phyloP scores from a whole-genome alignment of 495 filamentous ascomycete genomes.

The Cladorrhinum samala region DNA sequence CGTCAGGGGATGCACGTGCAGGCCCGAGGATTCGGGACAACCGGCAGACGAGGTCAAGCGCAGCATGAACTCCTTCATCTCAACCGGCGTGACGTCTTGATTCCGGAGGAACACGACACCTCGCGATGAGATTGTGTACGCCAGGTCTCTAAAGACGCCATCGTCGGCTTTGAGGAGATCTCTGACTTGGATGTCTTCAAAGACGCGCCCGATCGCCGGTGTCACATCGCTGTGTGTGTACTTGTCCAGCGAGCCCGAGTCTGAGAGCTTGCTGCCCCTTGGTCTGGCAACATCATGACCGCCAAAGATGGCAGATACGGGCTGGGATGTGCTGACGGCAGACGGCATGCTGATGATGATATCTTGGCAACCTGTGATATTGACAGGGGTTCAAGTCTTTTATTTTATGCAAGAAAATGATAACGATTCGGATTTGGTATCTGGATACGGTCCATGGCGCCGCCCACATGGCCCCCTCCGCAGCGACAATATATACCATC shows the following conservation, averaged over 20 bases:
- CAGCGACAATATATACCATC: neutral
- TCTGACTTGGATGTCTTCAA: slow-evolving; percentile 61
- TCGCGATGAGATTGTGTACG: slow-evolving; percentile 54
- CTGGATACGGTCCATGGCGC: too few species aligned
- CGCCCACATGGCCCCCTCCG: too few species aligned
- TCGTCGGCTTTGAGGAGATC: slow-evolving; percentile 36
- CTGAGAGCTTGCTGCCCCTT: neutral
- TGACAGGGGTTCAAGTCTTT: neutral
- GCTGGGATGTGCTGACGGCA: neutral
- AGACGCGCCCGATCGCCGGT: slow-evolving; percentile 67
- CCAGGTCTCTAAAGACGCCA: slow-evolving; percentile 13
- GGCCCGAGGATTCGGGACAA: slow-evolving; percentile 29
- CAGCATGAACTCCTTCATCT: slow-evolving; percentile 24
- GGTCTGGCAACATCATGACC: slow-evolving; percentile 16
- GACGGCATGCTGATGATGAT: slow-evolving; percentile 13
- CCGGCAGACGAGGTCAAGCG: slow-evolving; percentile 45
- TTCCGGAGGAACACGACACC: slow-evolving; percentile 70
- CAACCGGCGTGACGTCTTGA: slow-evolving; percentile 49
- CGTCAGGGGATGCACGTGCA: slow-evolving; percentile 21
- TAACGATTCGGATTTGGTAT: too few species aligned
- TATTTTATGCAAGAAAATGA: too few species aligned
- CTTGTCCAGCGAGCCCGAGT: slow-evolving; percentile 14
- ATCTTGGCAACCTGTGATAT: neutral
- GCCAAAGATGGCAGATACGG: slow-evolving; percentile 8
- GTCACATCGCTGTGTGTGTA: slow-evolving; percentile 51